These are phyloP conservation scores for Straminergon stramineum DNA, from an alignment of 225 moss, liverwort and hornwort species.

Conservation along the genomic window DNA sequence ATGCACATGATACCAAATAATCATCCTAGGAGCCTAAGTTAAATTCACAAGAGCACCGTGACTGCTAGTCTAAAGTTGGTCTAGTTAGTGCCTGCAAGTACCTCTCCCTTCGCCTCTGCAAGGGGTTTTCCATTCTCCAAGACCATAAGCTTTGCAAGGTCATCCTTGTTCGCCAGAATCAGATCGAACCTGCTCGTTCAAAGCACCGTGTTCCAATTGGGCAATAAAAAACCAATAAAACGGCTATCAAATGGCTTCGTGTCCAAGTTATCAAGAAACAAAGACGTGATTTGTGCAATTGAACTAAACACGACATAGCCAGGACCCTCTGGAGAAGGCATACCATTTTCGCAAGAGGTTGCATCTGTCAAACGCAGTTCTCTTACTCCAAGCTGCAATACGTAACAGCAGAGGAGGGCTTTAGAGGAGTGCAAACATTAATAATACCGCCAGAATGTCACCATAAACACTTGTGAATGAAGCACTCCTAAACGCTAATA, in stretches of 20 bases:
- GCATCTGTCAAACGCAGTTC: conserved; percentile 68
- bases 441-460: not conserved
- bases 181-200: conserved; percentile 68
- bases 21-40: not conserved
- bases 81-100: conserved; percentile 12
- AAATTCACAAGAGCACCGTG: not conserved
- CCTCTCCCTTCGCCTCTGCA: conserved; percentile 80
- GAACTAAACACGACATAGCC: not conserved
- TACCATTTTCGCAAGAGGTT: conserved; percentile 86
- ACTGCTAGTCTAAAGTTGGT: not conserved
- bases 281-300: not conserved
- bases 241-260: not conserved
- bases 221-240: not conserved
- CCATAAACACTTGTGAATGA: not conserved
- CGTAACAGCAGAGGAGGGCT: not conserved
- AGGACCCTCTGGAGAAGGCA: not conserved
- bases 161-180: conserved; percentile 64
- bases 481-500: not conserved
- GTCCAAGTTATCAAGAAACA: not conserved
- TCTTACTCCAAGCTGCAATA: conserved; percentile 83
- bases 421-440: not conserved
- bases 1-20: not conserved
- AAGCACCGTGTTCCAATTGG: not conserved
- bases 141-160: conserved; percentile 84
- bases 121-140: conserved; percentile 96